Conservation (phyloP, 306 rosid genomes). For the Lathyrus oleraceus region DNA sequence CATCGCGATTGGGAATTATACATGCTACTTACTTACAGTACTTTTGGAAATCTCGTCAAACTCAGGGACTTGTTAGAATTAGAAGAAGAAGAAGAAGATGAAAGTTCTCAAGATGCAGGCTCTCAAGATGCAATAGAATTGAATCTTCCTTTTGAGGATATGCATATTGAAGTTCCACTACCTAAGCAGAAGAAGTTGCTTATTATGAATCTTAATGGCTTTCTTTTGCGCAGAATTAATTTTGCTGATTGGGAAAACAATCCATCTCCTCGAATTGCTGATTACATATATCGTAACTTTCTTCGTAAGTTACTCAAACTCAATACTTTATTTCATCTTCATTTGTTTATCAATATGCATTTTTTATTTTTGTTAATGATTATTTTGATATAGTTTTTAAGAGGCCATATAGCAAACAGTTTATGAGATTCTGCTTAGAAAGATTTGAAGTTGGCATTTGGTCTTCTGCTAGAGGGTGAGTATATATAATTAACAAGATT, state of each 20-base stretch:
- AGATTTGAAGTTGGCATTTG: constrained; percentile 49
- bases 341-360: neutral
- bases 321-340: neutral
- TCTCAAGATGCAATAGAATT: neutral
- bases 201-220: constrained; percentile 29
- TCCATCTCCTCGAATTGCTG: neutral
- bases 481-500: neutral
- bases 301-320: constrained; percentile 4
- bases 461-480: constrained; percentile 41
- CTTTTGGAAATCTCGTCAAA: no score
- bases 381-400: constrained; percentile 23
- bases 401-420: constrained; percentile 36
- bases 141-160: neutral
- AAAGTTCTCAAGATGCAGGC: neutral
- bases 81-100: neutral
- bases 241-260: neutral
- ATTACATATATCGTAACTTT: neutral
- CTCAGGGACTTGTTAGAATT: no score
- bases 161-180: neutral
- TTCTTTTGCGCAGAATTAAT: neutral
- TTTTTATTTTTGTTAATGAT: neutral
- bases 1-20: no score
- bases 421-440: constrained; percentile 41
- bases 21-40: no score
- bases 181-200: constrained; percentile 26